Percentiles rank a stretch among this genome's conserved stretches.
These are phyloP conservation scores for Canavalia gladiata DNA, from an alignment of 306 rosid species.

Conservation along the genomic window DNA sequence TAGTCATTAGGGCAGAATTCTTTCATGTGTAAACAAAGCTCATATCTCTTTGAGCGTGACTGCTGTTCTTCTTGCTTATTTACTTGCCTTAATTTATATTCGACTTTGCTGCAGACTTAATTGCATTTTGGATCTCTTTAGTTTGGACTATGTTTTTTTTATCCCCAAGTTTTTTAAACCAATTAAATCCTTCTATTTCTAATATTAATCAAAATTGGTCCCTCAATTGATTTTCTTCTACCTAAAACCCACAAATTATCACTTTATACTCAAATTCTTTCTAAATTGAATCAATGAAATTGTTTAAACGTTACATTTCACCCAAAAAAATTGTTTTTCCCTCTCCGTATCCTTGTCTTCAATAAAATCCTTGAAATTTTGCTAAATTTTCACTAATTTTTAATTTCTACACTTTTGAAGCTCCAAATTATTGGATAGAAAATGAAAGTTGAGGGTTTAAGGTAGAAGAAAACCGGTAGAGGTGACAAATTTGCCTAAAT, in stretches of 20 bases:
- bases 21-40: no score
- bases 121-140: not conserved
- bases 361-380: not conserved
- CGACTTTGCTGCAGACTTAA: no score
- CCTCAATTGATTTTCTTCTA: not conserved
- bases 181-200: not conserved
- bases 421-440: not conserved
- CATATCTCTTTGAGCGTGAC: no score
- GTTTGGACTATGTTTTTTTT: not conserved
- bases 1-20: no score
- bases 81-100: no score
- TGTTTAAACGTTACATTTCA: not conserved
- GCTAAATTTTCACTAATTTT: not conserved
- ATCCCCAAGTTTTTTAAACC: not conserved
- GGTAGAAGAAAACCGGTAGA: not conserved
- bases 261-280: not conserved
- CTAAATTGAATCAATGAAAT: not conserved
- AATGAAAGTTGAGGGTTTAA: not conserved
- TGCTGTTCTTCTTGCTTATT: no score
- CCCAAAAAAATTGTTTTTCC: not conserved
- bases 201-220: not conserved
- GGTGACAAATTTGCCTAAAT: not conserved
- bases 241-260: not conserved
- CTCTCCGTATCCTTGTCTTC: not conserved
- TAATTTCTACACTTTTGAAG: not conserved